Conservation (phyloP, 768 basidiomycete genomes). For the Suillus subaureus region DNA sequence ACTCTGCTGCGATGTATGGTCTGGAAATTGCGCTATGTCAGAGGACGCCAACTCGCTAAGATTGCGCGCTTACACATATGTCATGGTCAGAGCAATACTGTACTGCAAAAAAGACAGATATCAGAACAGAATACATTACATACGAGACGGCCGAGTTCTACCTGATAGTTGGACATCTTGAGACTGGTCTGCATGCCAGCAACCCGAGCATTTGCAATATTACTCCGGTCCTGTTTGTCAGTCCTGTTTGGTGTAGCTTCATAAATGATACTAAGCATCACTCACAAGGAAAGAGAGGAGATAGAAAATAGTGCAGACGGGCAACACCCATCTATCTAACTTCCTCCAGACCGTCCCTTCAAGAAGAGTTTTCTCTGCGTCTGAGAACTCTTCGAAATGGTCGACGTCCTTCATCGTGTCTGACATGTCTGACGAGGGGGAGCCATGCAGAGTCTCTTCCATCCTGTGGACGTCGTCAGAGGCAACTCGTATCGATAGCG, state of each 20-base stretch:
- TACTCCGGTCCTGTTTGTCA: conserved; percentile 36
- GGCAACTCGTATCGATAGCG: not conserved
- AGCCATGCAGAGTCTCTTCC: conserved; percentile 7
- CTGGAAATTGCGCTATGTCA: conserved; percentile 18
- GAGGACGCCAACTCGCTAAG: not conserved
- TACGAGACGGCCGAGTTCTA: not conserved
- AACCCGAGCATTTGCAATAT: conserved; percentile 61
- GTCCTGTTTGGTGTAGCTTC: not conserved
- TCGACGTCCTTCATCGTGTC: conserved; percentile 14
- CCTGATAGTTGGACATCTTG: conserved; percentile 31
- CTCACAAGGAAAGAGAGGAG: conserved; percentile 57
- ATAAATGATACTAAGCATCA: not conserved
- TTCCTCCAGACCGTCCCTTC: conserved; percentile 51
- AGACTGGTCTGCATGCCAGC: conserved; percentile 61
- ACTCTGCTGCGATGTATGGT: conserved; percentile 59
- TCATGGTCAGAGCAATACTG: conserved; percentile 33
- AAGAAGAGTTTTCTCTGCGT: conserved; percentile 23
- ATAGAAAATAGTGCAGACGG: conserved; percentile 51
- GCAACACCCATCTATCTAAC: conserved; percentile 49
- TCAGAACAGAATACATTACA: not conserved
- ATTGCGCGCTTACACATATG: conserved; percentile 23
- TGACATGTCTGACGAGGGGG: conserved; percentile 1
- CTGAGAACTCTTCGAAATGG: conserved; percentile 15
- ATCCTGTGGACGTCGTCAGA: conserved; percentile 6
- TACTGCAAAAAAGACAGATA: conserved; percentile 27